Evolutionary conservation across 2,329 filamentous ascomycete species (phyloP), one percentile per base, ranked within the genome.

Genomic region (Allantophomopsis lycopodina): DNA sequence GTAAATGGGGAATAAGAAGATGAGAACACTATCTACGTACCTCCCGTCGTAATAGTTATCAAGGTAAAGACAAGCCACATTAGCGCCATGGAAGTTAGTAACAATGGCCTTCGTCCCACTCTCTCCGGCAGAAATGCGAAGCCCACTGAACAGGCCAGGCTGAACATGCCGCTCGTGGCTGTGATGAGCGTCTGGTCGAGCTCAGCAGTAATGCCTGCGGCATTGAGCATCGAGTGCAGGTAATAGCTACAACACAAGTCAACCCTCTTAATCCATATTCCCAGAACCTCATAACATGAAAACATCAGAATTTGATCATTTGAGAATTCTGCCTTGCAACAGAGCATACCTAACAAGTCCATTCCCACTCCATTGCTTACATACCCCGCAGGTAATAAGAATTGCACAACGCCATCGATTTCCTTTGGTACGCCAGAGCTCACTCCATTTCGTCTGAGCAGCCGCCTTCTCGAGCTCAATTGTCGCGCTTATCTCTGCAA

Each of bases 401-500:
- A 72, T 73, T 38, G 71, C 53, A 44, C 67, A 67, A 8, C 66
- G 58, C 14, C 60, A 40, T 13, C 31, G 31, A 13, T 13, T 5
- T 38, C 43, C 7, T 28, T 15, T 5, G 45, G 31, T 32, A 4
- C 31, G 73, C 72, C 4, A 30, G 15, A 52, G 45, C 12, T 32
- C 31, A 55, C 42, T 64, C 60, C 11, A 52, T 43, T 56, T 64
- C 66, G 33, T 55, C 14, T 36, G 13, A 14, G 14, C 17, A 4
- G 16, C n/a, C 3, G 12, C 14, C 34, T 18, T 56, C 56, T 58
- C 56, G 1, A 60, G 44, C 50, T 62, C 60, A 17, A 62, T 50
- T 3, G 50, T 46, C 36, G 66, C 63, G 37, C 68, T 60, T 46
- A 80, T 79, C 52, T 79, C 71, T 1, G 65, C 65, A 49, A 77